Conservation (phyloP, 805 yeast species). For the Kazachstania kunashirensis region DNA sequence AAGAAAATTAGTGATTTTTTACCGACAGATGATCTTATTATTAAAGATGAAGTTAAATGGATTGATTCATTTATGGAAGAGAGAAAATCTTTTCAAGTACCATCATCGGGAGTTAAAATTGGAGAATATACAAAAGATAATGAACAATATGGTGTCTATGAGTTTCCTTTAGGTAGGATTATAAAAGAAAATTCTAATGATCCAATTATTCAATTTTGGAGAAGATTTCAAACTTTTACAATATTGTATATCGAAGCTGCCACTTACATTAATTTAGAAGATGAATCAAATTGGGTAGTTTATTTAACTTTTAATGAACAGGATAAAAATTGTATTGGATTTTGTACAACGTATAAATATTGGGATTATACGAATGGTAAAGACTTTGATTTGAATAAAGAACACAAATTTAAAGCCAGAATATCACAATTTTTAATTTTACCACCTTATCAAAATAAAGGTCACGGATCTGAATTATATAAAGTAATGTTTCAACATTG, state of each 20-base stretch:
- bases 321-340: constrained; percentile 54
- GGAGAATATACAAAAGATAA: constrained; percentile 29
- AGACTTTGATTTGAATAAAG: constrained; percentile 21
- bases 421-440: constrained; percentile 80
- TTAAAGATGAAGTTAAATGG: constrained; percentile 64
- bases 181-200: neutral
- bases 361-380: constrained; percentile 57
- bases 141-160: constrained; percentile 43
- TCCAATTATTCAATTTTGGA: constrained; percentile 12
- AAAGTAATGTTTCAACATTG: constrained; percentile 45
- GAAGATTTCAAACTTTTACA: constrained; percentile 69
- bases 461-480: constrained; percentile 66
- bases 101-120: constrained; percentile 30
- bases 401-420: constrained; percentile 36
- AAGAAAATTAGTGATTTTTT: constrained; percentile 45
- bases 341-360: constrained; percentile 73
- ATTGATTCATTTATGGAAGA: constrained; percentile 45
- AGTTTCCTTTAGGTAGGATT: constrained; percentile 22
- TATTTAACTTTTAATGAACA: constrained; percentile 39
- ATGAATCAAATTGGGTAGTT: constrained; percentile 74
- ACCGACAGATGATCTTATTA: constrained; percentile 47
- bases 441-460: constrained; percentile 71
- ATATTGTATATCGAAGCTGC: constrained; percentile 90
- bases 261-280: constrained; percentile 59
- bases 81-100: constrained; percentile 30